Evolutionary conservation across 192 early-diverging fungal species (phyloP).

Genomic region (Coemansia interrupta): DNA sequence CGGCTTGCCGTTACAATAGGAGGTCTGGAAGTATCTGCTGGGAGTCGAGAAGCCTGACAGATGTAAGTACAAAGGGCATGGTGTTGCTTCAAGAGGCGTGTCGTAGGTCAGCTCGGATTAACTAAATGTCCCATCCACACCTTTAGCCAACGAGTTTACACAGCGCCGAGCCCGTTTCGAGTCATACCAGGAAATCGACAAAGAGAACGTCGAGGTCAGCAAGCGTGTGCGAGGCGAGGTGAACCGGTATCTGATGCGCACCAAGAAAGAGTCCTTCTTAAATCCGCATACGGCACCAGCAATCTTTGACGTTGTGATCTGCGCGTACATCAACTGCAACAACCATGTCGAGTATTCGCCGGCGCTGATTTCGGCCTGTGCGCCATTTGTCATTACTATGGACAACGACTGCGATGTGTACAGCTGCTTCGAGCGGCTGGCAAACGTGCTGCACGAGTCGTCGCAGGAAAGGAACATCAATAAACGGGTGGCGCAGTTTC

Average conservation of each 20-base stretch:
- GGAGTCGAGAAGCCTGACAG: conserved; percentile 78
- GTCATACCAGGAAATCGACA: conserved; percentile 70
- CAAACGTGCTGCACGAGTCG: conserved; percentile 68
- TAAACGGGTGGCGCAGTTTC: conserved; percentile 78
- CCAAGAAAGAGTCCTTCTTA: conserved; percentile 30
- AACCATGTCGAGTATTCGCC: conserved; percentile 74
- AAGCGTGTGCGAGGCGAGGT: conserved; percentile 82
- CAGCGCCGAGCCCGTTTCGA: conserved; percentile 58
- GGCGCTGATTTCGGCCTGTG: conserved; percentile 70
- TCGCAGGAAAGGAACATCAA: conserved; percentile 62
- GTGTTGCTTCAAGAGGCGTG: no score
- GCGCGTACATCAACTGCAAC: conserved; percentile 77
- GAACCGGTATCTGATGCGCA: conserved; percentile 57
- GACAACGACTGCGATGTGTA: conserved; percentile 74
- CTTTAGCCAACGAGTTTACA: conserved; percentile 62
- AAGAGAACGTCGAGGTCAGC: conserved; percentile 54
- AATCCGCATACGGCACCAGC: conserved; percentile 50
- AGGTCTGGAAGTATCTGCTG: conserved; percentile 85
- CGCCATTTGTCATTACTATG: conserved; percentile 76
- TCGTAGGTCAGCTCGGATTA: no score
- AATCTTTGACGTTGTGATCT: conserved; percentile 83
- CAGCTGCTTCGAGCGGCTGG: conserved; percentile 76
- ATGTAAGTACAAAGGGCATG: conserved; percentile 30
- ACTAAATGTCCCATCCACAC: not conserved
- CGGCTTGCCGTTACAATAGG: conserved; percentile 33